phyloP scores from a whole-genome alignment of 805 yeast genomes.

The Pichia cephalocereana region DNA sequence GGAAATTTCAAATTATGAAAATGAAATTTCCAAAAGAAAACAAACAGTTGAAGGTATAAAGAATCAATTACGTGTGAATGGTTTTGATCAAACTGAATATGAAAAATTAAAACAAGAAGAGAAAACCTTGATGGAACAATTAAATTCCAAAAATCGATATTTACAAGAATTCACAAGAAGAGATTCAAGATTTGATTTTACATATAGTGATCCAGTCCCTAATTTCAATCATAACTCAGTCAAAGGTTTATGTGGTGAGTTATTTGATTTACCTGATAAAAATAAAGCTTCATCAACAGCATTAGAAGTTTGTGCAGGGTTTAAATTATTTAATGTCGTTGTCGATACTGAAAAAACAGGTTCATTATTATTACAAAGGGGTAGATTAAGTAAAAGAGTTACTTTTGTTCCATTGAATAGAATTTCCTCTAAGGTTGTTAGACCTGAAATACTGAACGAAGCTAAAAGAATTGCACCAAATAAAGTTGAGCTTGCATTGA shows the following conservation, averaged over 20 bases:
- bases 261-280: slow-evolving; percentile 54
- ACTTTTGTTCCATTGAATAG: slow-evolving; percentile 90
- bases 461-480: slow-evolving; percentile 79
- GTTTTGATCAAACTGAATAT: slow-evolving; percentile 44
- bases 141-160: slow-evolving; percentile 36
- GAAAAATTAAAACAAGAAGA: slow-evolving; percentile 40
- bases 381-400: slow-evolving; percentile 69
- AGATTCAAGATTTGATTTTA: slow-evolving; percentile 68
- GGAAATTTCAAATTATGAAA: slow-evolving; percentile 43
- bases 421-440: slow-evolving; percentile 53
- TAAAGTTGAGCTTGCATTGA: slow-evolving; percentile 82
- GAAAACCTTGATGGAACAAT: slow-evolving; percentile 32
- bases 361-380: slow-evolving; percentile 69
- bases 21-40: slow-evolving; percentile 36
- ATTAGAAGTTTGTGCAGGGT: slow-evolving; percentile 90
- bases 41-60: slow-evolving; percentile 31
- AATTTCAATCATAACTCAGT: slow-evolving; percentile 55
- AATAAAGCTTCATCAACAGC: slow-evolving; percentile 66
- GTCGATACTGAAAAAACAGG: slow-evolving; percentile 85
- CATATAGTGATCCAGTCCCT: slow-evolving; percentile 55
- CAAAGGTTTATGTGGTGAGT: slow-evolving; percentile 83
- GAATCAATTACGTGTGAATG: slow-evolving; percentile 38
- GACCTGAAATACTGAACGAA: slow-evolving; percentile 39
- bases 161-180: slow-evolving; percentile 50
- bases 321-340: slow-evolving; percentile 77